These are phyloP conservation scores for Cercophora scortea DNA, from an alignment of 495 filamentous ascomycete genomes.

Conservation along the genomic window DNA sequence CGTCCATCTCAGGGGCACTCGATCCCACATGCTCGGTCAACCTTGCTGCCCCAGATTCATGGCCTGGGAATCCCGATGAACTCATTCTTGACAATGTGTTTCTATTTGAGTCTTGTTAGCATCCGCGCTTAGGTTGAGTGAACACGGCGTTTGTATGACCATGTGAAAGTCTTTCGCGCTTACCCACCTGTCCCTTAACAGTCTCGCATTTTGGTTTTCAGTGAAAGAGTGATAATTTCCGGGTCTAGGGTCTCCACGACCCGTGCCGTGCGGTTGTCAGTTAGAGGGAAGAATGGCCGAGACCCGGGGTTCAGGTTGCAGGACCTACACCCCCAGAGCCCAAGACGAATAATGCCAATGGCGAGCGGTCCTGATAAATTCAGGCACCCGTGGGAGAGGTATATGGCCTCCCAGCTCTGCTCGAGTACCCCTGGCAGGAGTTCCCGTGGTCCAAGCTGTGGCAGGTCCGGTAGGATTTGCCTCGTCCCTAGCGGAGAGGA, in stretches of 20 bases:
- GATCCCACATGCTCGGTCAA: neutral
- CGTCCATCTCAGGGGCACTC: neutral
- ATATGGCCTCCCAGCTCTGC: neutral
- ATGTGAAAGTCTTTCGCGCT: neutral
- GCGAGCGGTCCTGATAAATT: neutral
- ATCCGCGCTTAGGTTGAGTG: too few species aligned
- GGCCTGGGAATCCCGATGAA: conserved; percentile 1
- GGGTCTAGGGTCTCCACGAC: too few species aligned
- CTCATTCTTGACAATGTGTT: conserved; percentile 4
- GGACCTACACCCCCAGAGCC: neutral
- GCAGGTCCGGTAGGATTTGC: neutral
- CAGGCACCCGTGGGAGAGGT: neutral
- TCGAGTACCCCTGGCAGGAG: neutral
- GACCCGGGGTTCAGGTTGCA: neutral
- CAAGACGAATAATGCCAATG: neutral
- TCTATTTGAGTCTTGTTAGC: neutral
- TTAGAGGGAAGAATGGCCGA: too few species aligned
- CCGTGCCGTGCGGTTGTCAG: too few species aligned
- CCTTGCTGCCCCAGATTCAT: neutral
- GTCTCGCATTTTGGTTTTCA: too few species aligned
- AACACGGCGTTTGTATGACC: too few species aligned
- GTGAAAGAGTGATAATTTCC: too few species aligned
- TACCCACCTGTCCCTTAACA: neutral
- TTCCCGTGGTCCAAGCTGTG: neutral
- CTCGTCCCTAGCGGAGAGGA: neutral